Evolutionary conservation across 2,329 filamentous ascomycete genomes (phyloP).

Genomic region (Cordyceps cicadae): DNA sequence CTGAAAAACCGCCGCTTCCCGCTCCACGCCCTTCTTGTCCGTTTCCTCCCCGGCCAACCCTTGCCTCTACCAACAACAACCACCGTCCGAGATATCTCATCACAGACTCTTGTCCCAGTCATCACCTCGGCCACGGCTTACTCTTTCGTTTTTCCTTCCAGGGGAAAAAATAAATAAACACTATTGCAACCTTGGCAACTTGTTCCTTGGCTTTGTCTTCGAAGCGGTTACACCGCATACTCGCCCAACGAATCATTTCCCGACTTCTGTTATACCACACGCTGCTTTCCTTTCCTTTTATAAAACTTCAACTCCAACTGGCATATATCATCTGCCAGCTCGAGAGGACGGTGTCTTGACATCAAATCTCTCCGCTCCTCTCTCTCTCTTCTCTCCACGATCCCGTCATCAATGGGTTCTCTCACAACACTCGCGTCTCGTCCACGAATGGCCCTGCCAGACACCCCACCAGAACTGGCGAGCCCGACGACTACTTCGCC

Average conservation of each 20-base stretch:
- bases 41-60: neutral
- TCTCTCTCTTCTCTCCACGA: neutral
- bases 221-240: neutral
- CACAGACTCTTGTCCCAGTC: neutral
- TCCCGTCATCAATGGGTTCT: slow-evolving; percentile 45
- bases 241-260: neutral
- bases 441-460: slow-evolving; percentile 41
- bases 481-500: slow-evolving; percentile 43
- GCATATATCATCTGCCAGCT: neutral
- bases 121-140: neutral
- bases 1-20: slow-evolving; percentile 4
- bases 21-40: neutral
- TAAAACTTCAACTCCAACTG: neutral
- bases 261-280: neutral
- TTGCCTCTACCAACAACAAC: neutral
- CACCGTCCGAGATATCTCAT: neutral
- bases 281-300: neutral
- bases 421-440: slow-evolving; percentile 42
- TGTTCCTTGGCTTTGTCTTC: too few species aligned
- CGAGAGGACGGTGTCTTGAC: neutral
- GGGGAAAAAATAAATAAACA: neutral
- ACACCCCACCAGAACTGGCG: slow-evolving; percentile 46
- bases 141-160: neutral
- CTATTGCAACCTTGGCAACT: neutral
- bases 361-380: neutral